phyloP scores from a whole-genome alignment of 2,329 filamentous ascomycete genomes.

The Trichoderma harzianum region DNA sequence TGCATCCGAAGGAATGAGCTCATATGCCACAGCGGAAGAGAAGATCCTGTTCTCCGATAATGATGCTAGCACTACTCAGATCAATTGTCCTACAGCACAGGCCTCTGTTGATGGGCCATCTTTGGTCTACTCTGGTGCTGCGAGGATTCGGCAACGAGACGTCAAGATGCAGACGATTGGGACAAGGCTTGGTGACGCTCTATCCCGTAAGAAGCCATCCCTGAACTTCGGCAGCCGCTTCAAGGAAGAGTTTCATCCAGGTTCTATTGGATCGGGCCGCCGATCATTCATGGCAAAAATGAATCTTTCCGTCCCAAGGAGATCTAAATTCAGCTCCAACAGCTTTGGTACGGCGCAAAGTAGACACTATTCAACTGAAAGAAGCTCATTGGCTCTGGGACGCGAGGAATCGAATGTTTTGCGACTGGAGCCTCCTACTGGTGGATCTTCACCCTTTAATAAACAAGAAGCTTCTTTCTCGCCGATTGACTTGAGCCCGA shows the following conservation, averaged over 20 bases:
- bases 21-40: conserved; percentile 28
- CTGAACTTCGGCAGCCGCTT: conserved; percentile 38
- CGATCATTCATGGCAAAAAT: conserved; percentile 37
- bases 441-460: neutral
- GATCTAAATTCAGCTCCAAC: conserved; percentile 24
- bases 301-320: conserved; percentile 33
- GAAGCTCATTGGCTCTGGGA: neutral
- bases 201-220: conserved; percentile 30
- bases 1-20: conserved; percentile 26
- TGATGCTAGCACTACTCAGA: conserved; percentile 5
- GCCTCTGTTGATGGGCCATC: conserved; percentile 18
- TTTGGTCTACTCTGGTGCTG: conserved; percentile 34
- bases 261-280: neutral
- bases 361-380: neutral
- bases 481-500: neutral
- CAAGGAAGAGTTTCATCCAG: conserved; percentile 35
- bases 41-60: neutral
- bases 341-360: neutral
- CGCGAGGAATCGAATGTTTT: neutral
- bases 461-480: neutral
- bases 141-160: conserved; percentile 38
- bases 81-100: neutral
- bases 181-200: conserved; percentile 38
- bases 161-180: conserved; percentile 38
- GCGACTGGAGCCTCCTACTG: neutral